These are phyloP conservation scores for Acer saccharum DNA, from an alignment of 345 rosid species.

Conservation along the genomic window DNA sequence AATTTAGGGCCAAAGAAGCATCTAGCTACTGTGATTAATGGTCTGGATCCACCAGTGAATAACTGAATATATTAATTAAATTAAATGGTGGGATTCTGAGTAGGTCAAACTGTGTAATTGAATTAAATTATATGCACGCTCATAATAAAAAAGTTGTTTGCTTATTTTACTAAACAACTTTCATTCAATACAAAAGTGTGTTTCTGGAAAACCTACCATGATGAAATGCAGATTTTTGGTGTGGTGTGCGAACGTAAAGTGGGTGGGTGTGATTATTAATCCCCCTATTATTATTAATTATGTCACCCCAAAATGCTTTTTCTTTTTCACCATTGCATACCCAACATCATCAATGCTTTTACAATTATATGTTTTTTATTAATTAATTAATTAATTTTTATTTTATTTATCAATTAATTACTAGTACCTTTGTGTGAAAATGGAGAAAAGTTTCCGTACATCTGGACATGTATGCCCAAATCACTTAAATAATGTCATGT, in stretches of 20 bases:
- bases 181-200: conserved; percentile 3
- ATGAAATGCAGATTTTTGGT: neutral
- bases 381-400: too few species aligned
- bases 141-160: neutral
- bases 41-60: too few species aligned
- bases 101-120: too few species aligned
- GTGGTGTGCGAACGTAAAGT: neutral
- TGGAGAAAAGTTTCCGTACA: neutral
- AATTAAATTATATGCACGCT: too few species aligned
- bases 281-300: neutral
- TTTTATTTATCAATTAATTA: neutral
- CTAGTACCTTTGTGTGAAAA: neutral
- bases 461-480: too few species aligned
- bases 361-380: conserved; percentile 9
- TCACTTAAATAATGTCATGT: too few species aligned
- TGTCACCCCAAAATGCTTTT: neutral
- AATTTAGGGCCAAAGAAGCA: too few species aligned
- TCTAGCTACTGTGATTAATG: too few species aligned
- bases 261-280: conserved; percentile 25
- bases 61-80: too few species aligned
- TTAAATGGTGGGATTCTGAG: too few species aligned
- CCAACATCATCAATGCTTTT: conserved; percentile 25
- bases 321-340: conserved; percentile 5
- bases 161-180: neutral
- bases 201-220: neutral